phyloP scores from a whole-genome alignment of 352 stramenopile genomes.

The Phytophthora quininea region DNA sequence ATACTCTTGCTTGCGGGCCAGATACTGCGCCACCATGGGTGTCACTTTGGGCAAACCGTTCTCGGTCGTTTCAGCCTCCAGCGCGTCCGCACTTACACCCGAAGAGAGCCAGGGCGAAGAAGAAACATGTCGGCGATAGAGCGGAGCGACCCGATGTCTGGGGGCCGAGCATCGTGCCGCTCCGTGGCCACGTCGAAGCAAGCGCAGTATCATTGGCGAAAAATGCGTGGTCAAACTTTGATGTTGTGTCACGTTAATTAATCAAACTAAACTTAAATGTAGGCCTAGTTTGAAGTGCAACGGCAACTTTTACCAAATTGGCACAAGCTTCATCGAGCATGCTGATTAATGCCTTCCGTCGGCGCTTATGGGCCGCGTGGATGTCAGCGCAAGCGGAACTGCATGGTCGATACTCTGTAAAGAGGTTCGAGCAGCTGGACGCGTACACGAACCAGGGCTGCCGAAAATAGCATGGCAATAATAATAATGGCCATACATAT shows the following conservation, averaged over 20 bases:
- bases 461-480: too few relatives aligned
- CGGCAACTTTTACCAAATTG: neutral
- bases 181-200: too few relatives aligned
- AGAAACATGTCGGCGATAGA: constrained; percentile 13
- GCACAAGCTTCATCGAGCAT: neutral
- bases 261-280: too few relatives aligned
- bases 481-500: too few relatives aligned
- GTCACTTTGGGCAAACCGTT: constrained; percentile 35
- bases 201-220: too few relatives aligned
- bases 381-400: neutral
- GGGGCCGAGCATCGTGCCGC: too few relatives aligned
- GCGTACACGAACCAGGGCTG: too few relatives aligned
- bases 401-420: neutral
- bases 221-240: too few relatives aligned
- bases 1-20: constrained; percentile 82
- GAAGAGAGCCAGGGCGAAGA: constrained; percentile 20
- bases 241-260: too few relatives aligned
- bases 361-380: neutral
- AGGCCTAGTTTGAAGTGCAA: neutral
- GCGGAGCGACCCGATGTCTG: neutral
- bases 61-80: neutral
- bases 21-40: constrained; percentile 77
- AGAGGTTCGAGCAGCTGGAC: neutral
- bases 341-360: neutral
- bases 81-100: constrained; percentile 2